Base-by-base conservation (phyloP, 148 eudicot genomes). In the Fagopyrum tataricum region DNA sequence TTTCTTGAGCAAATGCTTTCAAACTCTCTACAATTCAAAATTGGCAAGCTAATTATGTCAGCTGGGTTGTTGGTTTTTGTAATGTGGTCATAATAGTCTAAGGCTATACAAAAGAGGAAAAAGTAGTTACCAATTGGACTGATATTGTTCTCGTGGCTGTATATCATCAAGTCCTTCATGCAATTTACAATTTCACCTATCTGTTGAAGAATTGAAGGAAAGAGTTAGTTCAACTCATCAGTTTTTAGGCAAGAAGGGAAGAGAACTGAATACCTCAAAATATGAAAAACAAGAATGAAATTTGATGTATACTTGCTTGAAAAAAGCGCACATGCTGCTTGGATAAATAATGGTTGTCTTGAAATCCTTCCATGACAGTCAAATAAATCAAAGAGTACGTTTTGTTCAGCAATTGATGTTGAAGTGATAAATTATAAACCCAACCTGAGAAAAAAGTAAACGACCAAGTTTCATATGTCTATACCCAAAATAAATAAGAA, bases 101-200 rank as follows among this genome's bases (percentile, higher is more conserved):
- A n/a, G n/a, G n/a, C n/a, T 5, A 56, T 21, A 56, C 31, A 14
- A 26, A 62, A 69, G 72, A 43, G 72, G 0, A 14, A 69, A 18
- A 42, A 9, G 43, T n/a, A 37, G 13, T 73, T 87, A 89, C 94
- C 94, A 43, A 82, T 84, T 59, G 94, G 89, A 72, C 89, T 78
- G 31, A 76, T 23, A 26, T 87, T 79, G 73, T 74, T 79, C 70
- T 42, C 55, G 18, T 3, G 71, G 75, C 88, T 79, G 58, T 73
- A 77, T 59, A 70, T 49, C 82, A 89, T 82, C 84, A 89, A 75
- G 71, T 78, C 88, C 74, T 77, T 82, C 94, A 89, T 85, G 76
- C 66, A 56, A 74, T 75, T 44, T 42, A 82, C 52, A 73, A 79
- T 78, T 41, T 84, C 88, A 56, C 77, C 67, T 70, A 82, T 73